Percentiles rank a stretch among this genome's conserved stretches.
Evolutionary conservation across 108 stramenopile genomes (phyloP).

Genomic region (Fistulifera solaris): DNA sequence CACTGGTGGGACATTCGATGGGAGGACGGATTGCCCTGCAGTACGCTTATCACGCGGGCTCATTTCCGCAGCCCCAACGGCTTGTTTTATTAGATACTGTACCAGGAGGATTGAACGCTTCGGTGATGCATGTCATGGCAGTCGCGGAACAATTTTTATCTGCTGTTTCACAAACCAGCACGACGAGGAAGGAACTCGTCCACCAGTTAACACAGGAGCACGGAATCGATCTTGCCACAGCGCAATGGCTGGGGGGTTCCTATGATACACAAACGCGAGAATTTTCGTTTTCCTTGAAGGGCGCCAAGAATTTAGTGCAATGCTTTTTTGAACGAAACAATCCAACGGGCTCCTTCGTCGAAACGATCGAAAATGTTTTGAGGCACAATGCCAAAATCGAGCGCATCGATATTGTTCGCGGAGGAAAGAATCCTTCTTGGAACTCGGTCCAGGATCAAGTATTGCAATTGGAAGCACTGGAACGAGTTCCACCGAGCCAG

Average conservation of each 20-base stretch:
- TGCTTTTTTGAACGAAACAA: slow-evolving; percentile 53
- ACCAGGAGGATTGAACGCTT: slow-evolving; percentile 48
- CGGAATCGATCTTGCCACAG: slow-evolving; percentile 22
- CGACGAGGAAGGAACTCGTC: slow-evolving; percentile 14
- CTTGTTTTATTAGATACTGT: slow-evolving; percentile 73
- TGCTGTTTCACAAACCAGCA: neutral
- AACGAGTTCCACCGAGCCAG: slow-evolving; percentile 12
- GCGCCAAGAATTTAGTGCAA: slow-evolving; percentile 46
- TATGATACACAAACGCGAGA: slow-evolving; percentile 16
- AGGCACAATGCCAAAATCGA: slow-evolving; percentile 1
- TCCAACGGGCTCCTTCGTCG: slow-evolving; percentile 16
- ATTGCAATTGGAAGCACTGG: slow-evolving; percentile 13
- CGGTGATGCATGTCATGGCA: slow-evolving; percentile 51
- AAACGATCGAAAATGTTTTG: slow-evolving; percentile 26
- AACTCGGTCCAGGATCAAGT: slow-evolving; percentile 3
- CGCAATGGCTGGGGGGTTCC: slow-evolving; percentile 43
- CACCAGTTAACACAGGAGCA: slow-evolving; percentile 7
- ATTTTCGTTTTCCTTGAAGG: slow-evolving; percentile 69
- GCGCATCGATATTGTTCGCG: slow-evolving; percentile 57
- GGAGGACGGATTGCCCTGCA: slow-evolving; percentile 75
- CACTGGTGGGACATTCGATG: slow-evolving; percentile 74
- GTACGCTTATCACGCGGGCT: slow-evolving; percentile 25
- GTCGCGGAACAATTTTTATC: slow-evolving; percentile 13
- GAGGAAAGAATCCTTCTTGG: slow-evolving; percentile 70
- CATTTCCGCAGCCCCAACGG: slow-evolving; percentile 1